Evolutionary conservation across 139 green algal species (phyloP).

Genomic region (Spirogloea muscicola): DNA sequence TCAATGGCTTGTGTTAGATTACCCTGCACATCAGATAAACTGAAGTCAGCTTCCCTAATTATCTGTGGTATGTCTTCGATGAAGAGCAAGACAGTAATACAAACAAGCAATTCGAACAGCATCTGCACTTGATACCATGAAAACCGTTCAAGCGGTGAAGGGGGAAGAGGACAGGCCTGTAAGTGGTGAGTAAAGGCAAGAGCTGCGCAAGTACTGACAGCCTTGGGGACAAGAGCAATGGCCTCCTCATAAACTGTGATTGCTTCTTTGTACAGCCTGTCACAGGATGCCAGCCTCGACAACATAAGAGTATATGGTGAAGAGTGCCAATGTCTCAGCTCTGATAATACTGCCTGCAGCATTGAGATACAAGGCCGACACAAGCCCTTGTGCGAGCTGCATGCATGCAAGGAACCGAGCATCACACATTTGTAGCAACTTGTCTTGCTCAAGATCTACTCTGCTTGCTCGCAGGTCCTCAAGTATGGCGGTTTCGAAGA

Average conservation of each 20-base stretch:
- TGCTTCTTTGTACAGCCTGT: slow-evolving; percentile 50
- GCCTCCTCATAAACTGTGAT: slow-evolving; percentile 61
- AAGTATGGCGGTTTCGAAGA: too few species aligned
- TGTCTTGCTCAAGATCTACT: too few species aligned
- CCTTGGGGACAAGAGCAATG: slow-evolving; percentile 57
- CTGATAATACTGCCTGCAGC: too few species aligned
- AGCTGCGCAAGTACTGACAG: slow-evolving; percentile 66
- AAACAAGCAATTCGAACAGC: neutral
- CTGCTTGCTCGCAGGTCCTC: too few species aligned
- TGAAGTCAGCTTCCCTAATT: neutral
- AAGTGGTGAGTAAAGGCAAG: slow-evolving; percentile 80
- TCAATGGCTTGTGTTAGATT: slow-evolving; percentile 64
- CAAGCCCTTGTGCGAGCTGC: too few species aligned
- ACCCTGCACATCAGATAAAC: slow-evolving; percentile 11
- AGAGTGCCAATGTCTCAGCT: neutral
- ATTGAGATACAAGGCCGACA: too few species aligned
- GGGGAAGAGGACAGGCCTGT: slow-evolving; percentile 32
- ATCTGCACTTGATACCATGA: too few species aligned
- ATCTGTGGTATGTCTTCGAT: neutral
- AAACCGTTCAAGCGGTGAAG: neutral
- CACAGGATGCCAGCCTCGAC: too few species aligned
- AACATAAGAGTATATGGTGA: neutral
- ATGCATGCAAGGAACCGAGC: too few species aligned
- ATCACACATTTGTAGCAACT: too few species aligned
- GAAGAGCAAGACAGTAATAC: neutral